These are phyloP conservation scores for Plasmodium cynomolgi DNA, from an alignment of 169 alveolate species.

Conservation along the genomic window DNA sequence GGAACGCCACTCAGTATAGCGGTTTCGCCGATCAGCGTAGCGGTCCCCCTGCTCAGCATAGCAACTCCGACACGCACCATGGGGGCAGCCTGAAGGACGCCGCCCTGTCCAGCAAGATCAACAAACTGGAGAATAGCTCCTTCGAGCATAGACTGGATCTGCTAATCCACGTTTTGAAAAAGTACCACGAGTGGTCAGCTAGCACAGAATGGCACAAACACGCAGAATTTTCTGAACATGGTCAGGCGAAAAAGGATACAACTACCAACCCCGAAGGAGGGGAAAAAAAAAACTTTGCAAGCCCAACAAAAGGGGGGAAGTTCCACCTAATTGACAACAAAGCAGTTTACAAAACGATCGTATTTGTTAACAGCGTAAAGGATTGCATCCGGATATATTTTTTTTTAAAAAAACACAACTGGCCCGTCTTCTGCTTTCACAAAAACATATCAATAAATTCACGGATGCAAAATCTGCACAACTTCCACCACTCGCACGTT, in stretches of 20 bases:
- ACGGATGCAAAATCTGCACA: conserved; percentile 79
- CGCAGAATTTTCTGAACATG: conserved; percentile 6
- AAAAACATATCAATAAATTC: conserved; percentile 80
- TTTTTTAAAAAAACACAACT: conserved; percentile 74
- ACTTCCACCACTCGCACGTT: conserved; percentile 25
- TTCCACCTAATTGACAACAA: conserved; percentile 1
- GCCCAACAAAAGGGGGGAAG: neutral
- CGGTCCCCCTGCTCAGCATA: neutral
- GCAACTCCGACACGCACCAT: neutral
- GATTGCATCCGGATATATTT: conserved; percentile 39
- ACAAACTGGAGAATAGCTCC: conserved; percentile 43
- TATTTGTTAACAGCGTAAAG: conserved; percentile 54
- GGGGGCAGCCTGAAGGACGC: conserved; percentile 17
- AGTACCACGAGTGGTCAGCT: conserved; percentile 19
- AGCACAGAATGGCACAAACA: neutral
- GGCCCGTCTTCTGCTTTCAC: conserved; percentile 85
- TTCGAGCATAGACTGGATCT: conserved; percentile 62
- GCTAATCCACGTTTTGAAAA: conserved; percentile 47
- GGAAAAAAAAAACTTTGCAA: neutral
- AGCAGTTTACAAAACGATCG: conserved; percentile 34
- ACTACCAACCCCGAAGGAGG: neutral
- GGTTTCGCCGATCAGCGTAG: too few relatives aligned
- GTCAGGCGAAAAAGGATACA: neutral
- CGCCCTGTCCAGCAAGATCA: conserved; percentile 37
- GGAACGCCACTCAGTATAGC: neutral